Conservation (phyloP, 2,329 filamentous ascomycete genomes). For the Scytalidium lignicola region DNA sequence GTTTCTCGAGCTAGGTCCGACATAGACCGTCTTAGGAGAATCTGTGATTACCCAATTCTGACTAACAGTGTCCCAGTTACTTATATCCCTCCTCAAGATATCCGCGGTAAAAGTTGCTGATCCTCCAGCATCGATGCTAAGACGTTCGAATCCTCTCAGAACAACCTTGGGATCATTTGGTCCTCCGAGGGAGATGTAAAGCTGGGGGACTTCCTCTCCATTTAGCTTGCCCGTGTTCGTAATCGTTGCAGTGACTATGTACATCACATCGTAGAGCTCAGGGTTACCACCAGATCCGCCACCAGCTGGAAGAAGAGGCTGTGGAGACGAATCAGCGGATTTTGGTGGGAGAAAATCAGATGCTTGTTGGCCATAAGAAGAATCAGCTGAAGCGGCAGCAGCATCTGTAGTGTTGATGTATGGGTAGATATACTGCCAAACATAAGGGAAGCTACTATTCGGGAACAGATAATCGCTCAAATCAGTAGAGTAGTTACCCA, state of each 20-base stretch:
- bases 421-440: conserved; percentile 49
- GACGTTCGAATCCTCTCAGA: conserved; percentile 76
- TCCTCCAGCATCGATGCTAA: conserved; percentile 66
- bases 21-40: conserved; percentile 26
- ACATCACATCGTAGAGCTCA: conserved; percentile 49
- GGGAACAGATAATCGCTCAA: conserved; percentile 66
- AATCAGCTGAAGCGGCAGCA: conserved; percentile 43
- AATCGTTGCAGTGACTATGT: conserved; percentile 47
- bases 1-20: conserved; percentile 26
- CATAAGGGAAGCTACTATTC: conserved; percentile 40
- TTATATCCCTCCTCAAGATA: conserved; percentile 74
- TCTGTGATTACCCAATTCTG: conserved; percentile 71
- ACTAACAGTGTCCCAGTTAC: conserved; percentile 73
- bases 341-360: conserved; percentile 35
- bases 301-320: conserved; percentile 41
- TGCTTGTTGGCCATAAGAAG: conserved; percentile 22
- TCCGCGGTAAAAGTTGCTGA: conserved; percentile 60
- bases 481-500: conserved; percentile 58
- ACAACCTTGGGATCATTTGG: conserved; percentile 60
- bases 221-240: conserved; percentile 47
- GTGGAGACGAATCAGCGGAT: conserved; percentile 38
- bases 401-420: conserved; percentile 45
- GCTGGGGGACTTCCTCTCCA: conserved; percentile 55
- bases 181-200: conserved; percentile 77
- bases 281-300: conserved; percentile 51